A percentile compares a stretch with the other conserved stretches of the same genome.
Evolutionary conservation across 345 rosid species (phyloP).

Genomic region (Lepidium aucheri): DNA sequence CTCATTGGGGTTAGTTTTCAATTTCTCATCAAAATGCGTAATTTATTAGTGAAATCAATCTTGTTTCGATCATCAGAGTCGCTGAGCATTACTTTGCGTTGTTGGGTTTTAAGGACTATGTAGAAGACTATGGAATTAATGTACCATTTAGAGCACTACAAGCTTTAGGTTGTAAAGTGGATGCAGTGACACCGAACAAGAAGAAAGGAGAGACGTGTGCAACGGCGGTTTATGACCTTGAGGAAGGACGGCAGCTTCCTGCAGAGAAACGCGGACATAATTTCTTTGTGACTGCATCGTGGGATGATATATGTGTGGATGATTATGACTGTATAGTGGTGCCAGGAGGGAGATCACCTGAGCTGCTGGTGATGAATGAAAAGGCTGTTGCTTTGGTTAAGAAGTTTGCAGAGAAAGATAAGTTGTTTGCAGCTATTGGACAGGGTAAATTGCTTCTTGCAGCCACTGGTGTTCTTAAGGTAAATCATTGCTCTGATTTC

Average conservation of each 20-base stretch:
- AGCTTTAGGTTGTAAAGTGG: conserved; percentile 43
- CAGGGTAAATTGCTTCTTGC: conserved; percentile 45
- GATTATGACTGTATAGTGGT: conserved; percentile 40
- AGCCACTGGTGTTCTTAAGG: conserved; percentile 38
- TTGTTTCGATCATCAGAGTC: background rate
- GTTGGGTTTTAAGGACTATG: conserved; percentile 34
- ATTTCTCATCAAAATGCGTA: background rate
- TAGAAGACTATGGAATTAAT: conserved; percentile 42
- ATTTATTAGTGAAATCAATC: background rate
- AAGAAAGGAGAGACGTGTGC: conserved; percentile 40
- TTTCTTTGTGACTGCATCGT: conserved; percentile 32
- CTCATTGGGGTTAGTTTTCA: conserved; percentile 34
- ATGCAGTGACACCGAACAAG: conserved; percentile 39
- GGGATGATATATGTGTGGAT: conserved; percentile 32
- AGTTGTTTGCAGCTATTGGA: conserved; percentile 39
- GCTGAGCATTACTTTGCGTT: background rate
- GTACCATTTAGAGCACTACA: conserved; percentile 45
- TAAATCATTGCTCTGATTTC: background rate
- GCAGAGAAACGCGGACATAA: conserved; percentile 47
- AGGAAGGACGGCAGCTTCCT: conserved; percentile 34
- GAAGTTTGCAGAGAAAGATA: conserved; percentile 31
- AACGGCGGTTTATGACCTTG: conserved; percentile 32
- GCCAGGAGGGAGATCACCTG: conserved; percentile 47
- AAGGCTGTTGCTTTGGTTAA: conserved; percentile 35
- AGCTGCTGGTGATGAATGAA: conserved; percentile 38